Conservation (phyloP, 176 grass and related monocot species). For the Lolium perenne region DNA sequence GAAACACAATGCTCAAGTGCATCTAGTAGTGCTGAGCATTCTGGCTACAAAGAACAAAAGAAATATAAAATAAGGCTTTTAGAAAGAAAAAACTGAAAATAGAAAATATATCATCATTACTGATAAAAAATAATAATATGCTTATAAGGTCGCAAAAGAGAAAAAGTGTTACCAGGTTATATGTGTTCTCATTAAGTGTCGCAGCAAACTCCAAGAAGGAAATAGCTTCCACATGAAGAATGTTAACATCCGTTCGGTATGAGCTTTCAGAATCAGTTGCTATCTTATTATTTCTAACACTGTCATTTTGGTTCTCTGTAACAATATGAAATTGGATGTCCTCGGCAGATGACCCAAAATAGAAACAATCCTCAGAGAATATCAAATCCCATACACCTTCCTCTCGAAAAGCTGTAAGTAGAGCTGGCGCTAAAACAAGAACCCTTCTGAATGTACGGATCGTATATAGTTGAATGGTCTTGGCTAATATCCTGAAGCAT, state of each 20-base stretch:
- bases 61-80: slow-evolving; percentile 26
- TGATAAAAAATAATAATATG: slow-evolving; percentile 17
- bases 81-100: slow-evolving; percentile 22
- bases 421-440: slow-evolving; percentile 78
- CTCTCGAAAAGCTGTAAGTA: slow-evolving; percentile 75
- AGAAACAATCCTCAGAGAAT: slow-evolving; percentile 89
- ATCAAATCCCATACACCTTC: slow-evolving; percentile 89
- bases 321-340: slow-evolving; percentile 37
- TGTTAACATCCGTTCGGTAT: slow-evolving; percentile 59
- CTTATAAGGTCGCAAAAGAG: slow-evolving; percentile 26
- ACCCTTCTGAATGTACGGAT: slow-evolving; percentile 82
- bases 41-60: slow-evolving; percentile 64
- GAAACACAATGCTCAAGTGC: slow-evolving; percentile 64
- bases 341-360: slow-evolving; percentile 60
- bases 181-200: slow-evolving; percentile 62
- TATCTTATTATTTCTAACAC: slow-evolving; percentile 25
- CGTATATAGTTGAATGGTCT: slow-evolving; percentile 72
- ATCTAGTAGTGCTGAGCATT: slow-evolving; percentile 71
- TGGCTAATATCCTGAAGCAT: slow-evolving; percentile 72
- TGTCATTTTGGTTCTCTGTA: slow-evolving; percentile 38
- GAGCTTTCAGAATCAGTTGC: slow-evolving; percentile 36
- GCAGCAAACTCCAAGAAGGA: slow-evolving; percentile 89
- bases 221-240: slow-evolving; percentile 79
- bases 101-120: not conserved
- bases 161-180: slow-evolving; percentile 65